Percentiles rank a stretch among this genome's conserved stretches.
Evolutionary conservation across 306 rosid genomes (phyloP).

Genomic region (Sindora glabra): DNA sequence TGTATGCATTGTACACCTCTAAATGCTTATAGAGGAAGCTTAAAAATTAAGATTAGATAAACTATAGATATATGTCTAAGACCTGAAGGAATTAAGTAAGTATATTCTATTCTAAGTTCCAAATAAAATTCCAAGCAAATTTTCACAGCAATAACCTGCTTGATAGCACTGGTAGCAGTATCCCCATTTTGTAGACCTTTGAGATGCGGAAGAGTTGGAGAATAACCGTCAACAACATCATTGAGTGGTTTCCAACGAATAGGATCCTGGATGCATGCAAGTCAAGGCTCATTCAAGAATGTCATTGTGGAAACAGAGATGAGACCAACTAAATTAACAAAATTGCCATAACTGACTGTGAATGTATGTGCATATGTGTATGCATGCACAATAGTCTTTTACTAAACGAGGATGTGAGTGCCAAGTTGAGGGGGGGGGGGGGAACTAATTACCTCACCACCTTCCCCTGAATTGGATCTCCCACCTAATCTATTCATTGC

Average conservation of each 20-base stretch:
- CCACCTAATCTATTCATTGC: conserved; percentile 99
- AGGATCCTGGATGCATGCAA: conserved; percentile 62
- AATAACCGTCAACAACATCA: conserved; percentile 97
- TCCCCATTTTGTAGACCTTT: conserved; percentile 99
- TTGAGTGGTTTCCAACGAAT: conserved; percentile 94
- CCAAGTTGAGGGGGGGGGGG: background rate
- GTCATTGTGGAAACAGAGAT: background rate
- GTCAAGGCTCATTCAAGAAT: background rate
- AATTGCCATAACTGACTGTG: background rate
- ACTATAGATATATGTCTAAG: too few relatives aligned
- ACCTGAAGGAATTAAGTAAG: too few relatives aligned
- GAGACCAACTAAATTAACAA: background rate
- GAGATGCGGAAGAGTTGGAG: conserved; percentile 96
- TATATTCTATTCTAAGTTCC: too few relatives aligned
- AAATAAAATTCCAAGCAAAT: background rate
- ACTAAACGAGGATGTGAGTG: too few relatives aligned
- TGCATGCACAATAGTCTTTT: too few relatives aligned
- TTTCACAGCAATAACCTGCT: conserved; percentile 61
- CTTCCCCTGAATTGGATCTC: conserved; percentile 97
- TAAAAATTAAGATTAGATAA: too few relatives aligned
- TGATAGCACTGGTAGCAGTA: conserved; percentile 98
- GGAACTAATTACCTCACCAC: conserved; percentile 79
- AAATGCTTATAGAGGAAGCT: background rate
- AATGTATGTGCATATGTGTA: background rate
- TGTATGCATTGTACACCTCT: background rate